phyloP scores from a whole-genome alignment of 2,329 filamentous ascomycete genomes.

The Phialemonium atrogriseum region DNA sequence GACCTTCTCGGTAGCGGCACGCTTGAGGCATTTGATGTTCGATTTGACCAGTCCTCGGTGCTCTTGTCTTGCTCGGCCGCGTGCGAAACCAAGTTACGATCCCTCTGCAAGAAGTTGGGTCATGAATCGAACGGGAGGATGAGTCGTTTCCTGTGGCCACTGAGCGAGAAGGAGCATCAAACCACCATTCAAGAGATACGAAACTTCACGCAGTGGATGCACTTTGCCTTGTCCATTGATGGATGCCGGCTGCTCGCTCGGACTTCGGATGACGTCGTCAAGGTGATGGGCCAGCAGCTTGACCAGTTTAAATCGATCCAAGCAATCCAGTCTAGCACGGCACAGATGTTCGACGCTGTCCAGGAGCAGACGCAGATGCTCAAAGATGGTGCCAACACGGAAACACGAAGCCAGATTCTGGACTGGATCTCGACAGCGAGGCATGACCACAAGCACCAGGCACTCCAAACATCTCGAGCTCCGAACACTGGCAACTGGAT shows the following conservation, averaged over 20 bases:
- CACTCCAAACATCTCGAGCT: slow-evolving; percentile 8
- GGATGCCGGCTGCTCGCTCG: slow-evolving; percentile 12
- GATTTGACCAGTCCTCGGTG: too few species aligned
- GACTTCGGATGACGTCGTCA: slow-evolving; percentile 11
- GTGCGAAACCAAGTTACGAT: slow-evolving; percentile 6
- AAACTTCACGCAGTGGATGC: slow-evolving; percentile 11
- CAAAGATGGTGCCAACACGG: too few species aligned
- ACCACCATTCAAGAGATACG: slow-evolving; percentile 11
- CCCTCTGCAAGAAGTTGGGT: slow-evolving; percentile 4
- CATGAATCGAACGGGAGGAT: background rate
- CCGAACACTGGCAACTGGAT: slow-evolving; percentile 14
- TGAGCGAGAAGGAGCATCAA: slow-evolving; percentile 13
- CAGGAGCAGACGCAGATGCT: too few species aligned
- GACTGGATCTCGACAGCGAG: too few species aligned
- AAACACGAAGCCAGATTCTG: too few species aligned
- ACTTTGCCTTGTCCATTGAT: slow-evolving; percentile 14
- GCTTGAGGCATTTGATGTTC: too few species aligned
- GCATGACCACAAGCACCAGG: too few species aligned
- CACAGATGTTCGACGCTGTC: too few species aligned
- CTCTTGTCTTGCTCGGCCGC: slow-evolving; percentile 6
- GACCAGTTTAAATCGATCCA: slow-evolving; percentile 9
- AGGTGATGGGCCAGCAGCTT: slow-evolving; percentile 10
- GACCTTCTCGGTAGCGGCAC: too few species aligned
- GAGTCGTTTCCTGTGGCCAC: slow-evolving; percentile 10
- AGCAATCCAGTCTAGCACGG: too few species aligned